Conservation (phyloP, 345 rosid species). For the Pugionium dolabratum region DNA sequence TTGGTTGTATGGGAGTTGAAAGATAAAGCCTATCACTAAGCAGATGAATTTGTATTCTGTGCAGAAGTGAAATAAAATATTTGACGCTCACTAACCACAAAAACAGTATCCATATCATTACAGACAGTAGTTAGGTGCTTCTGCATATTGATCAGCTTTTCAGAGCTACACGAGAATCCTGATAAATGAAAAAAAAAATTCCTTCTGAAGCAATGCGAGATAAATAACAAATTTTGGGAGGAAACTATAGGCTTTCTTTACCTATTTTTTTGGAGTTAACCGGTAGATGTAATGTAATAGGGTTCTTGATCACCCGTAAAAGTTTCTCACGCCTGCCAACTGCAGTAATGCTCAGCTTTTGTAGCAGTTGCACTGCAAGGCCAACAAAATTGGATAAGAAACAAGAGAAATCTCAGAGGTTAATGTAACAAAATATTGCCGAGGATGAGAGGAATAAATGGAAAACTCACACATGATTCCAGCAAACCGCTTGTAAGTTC, state of each 20-base stretch:
- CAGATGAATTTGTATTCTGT: neutral
- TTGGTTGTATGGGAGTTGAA: neutral
- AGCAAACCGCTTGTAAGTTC: conserved; percentile 80
- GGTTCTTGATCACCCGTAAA: conserved; percentile 73
- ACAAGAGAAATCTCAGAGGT: neutral
- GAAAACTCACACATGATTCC: conserved; percentile 77
- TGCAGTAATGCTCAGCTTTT: conserved; percentile 74
- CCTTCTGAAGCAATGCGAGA: neutral
- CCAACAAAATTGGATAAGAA: conserved; percentile 18
- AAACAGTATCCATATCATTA: conserved; percentile 64
- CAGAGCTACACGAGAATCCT: conserved; percentile 88
- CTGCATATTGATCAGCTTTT: conserved; percentile 62
- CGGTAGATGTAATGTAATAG: conserved; percentile 67
- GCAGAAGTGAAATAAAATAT: neutral
- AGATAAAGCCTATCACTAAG: neutral
- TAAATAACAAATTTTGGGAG: neutral
- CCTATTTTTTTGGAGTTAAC: conserved; percentile 68
- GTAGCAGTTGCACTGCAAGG: conserved; percentile 82
- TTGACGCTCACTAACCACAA: conserved; percentile 65
- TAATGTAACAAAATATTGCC: neutral
- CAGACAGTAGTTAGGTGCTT: conserved; percentile 56
- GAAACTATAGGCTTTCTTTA: conserved; percentile 28
- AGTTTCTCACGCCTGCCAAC: conserved; percentile 81
- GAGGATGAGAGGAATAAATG: neutral
- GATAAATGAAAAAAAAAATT: conserved; percentile 26